These are phyloP conservation scores for Parietichytrium sp. DNA, from an alignment of 108 stramenopile species.

Conservation along the genomic window DNA sequence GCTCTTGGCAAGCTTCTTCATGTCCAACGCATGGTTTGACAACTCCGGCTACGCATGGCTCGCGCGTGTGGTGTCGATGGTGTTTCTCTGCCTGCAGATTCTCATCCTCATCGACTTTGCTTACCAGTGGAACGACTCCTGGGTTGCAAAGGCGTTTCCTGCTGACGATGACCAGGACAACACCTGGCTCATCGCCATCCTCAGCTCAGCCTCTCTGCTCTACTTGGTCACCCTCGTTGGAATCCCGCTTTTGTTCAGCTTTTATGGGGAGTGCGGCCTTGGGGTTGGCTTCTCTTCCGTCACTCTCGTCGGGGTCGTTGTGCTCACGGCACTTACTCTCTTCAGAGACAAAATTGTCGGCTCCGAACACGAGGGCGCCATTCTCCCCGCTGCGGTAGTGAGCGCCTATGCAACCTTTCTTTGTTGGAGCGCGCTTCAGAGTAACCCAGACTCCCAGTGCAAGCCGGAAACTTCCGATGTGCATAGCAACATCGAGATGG, in stretches of 20 bases:
- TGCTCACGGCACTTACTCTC: slow-evolving; percentile 11
- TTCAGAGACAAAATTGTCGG: background rate
- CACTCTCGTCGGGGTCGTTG: background rate
- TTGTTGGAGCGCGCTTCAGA: background rate
- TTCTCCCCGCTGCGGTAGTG: slow-evolving; percentile 7
- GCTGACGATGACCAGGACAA: background rate
- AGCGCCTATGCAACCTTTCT: slow-evolving; percentile 1
- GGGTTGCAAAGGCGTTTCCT: background rate
- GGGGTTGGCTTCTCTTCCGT: slow-evolving; percentile 15
- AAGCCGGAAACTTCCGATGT: background rate
- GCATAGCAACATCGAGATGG: background rate
- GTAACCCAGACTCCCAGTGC: slow-evolving; percentile 4
- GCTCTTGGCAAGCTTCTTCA: background rate
- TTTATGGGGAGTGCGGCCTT: background rate
- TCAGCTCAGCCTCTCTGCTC: background rate
- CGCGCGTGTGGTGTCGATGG: slow-evolving; percentile 16
- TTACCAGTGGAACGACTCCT: background rate
- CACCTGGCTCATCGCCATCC: slow-evolving; percentile 13
- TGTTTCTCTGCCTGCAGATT: background rate
- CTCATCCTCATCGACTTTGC: slow-evolving; percentile 36
- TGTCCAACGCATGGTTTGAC: slow-evolving; percentile 32
- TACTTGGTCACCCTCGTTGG: slow-evolving; percentile 28
- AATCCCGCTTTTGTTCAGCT: slow-evolving; percentile 2
- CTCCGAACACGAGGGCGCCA: background rate
- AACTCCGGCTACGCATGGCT: slow-evolving; percentile 39